Percentiles rank a stretch among this genome's conserved stretches.
Evolutionary conservation across 2,329 filamentous ascomycete genomes (phyloP).

Genomic region (Waltergamsia citrina): DNA sequence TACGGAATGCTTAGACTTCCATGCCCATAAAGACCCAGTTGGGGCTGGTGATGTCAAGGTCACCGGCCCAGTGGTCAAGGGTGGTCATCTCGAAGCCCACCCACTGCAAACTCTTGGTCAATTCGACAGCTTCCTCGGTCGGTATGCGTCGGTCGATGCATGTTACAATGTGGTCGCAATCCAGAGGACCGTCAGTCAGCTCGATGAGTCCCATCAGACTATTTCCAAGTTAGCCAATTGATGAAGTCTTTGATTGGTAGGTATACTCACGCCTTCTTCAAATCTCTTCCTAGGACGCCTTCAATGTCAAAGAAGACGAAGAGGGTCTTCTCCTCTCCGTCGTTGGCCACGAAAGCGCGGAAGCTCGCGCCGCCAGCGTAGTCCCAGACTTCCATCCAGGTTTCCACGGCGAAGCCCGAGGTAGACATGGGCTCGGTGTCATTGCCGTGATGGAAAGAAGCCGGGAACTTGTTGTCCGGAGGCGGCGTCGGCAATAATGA

Average conservation of each 20-base stretch:
- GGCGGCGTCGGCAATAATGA: conserved; percentile 41
- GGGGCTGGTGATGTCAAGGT: conserved; percentile 58
- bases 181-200: conserved; percentile 67
- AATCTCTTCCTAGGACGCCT: conserved; percentile 60
- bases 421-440: conserved; percentile 12
- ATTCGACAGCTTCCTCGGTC: conserved; percentile 50
- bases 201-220: conserved; percentile 87
- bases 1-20: conserved; percentile 51
- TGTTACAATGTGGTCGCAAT: conserved; percentile 68
- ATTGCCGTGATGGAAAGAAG: conserved; percentile 20
- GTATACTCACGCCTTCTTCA: conserved; percentile 76
- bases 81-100: conserved; percentile 82
- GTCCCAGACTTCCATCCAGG: conserved; percentile 76
- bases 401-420: conserved; percentile 32
- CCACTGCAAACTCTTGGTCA: conserved; percentile 82
- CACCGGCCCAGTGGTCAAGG: conserved; percentile 63
- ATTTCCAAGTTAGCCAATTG: conserved; percentile 12
- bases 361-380: conserved; percentile 78
- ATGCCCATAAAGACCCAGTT: conserved; percentile 83
- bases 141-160: conserved; percentile 68
- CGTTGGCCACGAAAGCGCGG: conserved; percentile 71
- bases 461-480: conserved; percentile 32
- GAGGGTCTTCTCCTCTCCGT: conserved; percentile 61
- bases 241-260: background rate
- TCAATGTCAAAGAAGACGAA: conserved; percentile 79